Percentiles rank a stretch among this genome's conserved stretches.
Conservation (phyloP, 2,329 filamentous ascomycete species). For the Elsinoe perseae region DNA sequence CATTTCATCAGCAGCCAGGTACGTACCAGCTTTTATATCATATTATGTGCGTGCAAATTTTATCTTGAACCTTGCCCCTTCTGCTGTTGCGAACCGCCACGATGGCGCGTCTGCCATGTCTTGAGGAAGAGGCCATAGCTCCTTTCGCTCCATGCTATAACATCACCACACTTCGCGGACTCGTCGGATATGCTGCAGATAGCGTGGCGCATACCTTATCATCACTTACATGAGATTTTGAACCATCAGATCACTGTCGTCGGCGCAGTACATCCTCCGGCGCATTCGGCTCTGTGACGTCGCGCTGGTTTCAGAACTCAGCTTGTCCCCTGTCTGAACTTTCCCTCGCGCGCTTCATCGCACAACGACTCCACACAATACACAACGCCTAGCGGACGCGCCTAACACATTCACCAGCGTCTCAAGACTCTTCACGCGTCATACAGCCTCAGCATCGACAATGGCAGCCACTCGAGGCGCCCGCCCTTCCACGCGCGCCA, state of each 20-base stretch:
- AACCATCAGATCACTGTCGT: neutral
- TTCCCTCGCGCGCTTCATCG: neutral
- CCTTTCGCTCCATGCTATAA: neutral
- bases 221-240: neutral
- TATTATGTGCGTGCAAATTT: neutral
- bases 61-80: neutral
- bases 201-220: neutral
- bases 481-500: constrained; percentile 7
- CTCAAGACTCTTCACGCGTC: neutral
- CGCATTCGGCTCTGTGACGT: neutral
- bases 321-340: neutral
- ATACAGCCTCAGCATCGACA: neutral
- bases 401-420: neutral
- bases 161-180: neutral
- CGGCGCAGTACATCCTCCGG: neutral
- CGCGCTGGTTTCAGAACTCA: neutral
- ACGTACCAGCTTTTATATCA: neutral
- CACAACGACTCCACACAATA: neutral
- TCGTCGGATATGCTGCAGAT: neutral
- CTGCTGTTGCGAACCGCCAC: neutral
- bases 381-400: neutral
- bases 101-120: neutral
- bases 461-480: constrained; percentile 13
- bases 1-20: neutral
- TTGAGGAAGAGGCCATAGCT: constrained; percentile 5